Conservation (phyloP, 2,329 filamentous ascomycete genomes). For the Beauveria caledonica region DNA sequence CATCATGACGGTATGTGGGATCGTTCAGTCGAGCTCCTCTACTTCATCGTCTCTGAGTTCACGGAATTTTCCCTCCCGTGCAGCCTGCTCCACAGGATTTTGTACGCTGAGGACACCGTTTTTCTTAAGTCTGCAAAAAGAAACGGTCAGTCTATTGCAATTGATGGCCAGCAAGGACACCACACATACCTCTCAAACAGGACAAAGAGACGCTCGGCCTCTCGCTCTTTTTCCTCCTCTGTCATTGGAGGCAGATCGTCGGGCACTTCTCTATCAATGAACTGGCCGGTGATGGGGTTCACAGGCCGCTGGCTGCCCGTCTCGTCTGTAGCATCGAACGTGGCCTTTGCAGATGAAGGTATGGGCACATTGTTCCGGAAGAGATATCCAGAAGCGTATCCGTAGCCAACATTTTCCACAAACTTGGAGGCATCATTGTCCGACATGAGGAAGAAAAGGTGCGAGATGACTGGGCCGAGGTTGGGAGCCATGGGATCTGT, state of each 20-base stretch:
- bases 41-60: constrained; percentile 52
- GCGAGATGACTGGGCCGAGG: constrained; percentile 65
- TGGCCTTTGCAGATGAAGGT: constrained; percentile 55
- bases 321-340: constrained; percentile 22
- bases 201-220: constrained; percentile 84
- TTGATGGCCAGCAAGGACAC: background rate
- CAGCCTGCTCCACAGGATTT: constrained; percentile 67
- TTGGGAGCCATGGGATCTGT: constrained; percentile 64
- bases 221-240: constrained; percentile 81
- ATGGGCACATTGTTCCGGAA: constrained; percentile 76
- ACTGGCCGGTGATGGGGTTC: constrained; percentile 85
- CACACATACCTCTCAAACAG: constrained; percentile 68
- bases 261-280: constrained; percentile 57
- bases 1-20: background rate
- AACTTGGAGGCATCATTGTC: constrained; percentile 71
- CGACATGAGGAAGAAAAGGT: constrained; percentile 80
- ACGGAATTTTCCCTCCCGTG: constrained; percentile 61
- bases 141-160: background rate
- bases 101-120: constrained; percentile 71
- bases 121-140: constrained; percentile 46
- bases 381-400: constrained; percentile 84
- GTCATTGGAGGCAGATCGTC: constrained; percentile 67
- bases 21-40: constrained; percentile 30
- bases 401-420: constrained; percentile 88
- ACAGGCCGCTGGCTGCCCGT: constrained; percentile 36